A percentile compares a stretch with the other conserved stretches of the same genome.
phyloP scores from a whole-genome alignment of 257 asterid species.

The Nicotiana tabacum region DNA sequence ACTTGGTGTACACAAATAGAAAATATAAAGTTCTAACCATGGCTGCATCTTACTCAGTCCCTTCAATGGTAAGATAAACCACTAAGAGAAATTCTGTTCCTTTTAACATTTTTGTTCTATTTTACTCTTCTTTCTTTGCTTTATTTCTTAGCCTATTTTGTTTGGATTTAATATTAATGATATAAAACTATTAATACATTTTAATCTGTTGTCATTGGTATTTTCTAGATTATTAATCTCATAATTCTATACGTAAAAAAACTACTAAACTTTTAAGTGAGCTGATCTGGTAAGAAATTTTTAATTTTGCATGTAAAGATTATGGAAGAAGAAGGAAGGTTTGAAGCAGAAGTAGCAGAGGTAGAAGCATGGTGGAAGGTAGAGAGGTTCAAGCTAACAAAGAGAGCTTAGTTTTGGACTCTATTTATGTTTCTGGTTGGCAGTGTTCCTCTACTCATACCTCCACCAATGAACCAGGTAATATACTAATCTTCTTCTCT shows the following conservation, averaged over 20 bases:
- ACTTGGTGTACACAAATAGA: not conserved
- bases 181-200: too few relatives aligned
- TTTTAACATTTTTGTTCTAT: not conserved
- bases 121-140: not conserved
- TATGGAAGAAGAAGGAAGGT: slow-evolving; percentile 90
- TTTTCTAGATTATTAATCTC: too few relatives aligned
- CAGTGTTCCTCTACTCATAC: slow-evolving; percentile 99
- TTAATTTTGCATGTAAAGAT: slow-evolving; percentile 34
- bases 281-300: too few relatives aligned
- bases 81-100: not conserved
- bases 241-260: too few relatives aligned
- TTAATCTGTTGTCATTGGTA: too few relatives aligned
- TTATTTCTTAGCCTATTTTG: not conserved
- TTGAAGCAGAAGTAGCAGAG: slow-evolving; percentile 81
- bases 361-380: slow-evolving; percentile 97
- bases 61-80: not conserved
- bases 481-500: too few relatives aligned
- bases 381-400: slow-evolving; percentile 74
- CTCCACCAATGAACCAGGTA: slow-evolving; percentile 65
- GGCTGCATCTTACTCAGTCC: not conserved
- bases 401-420: slow-evolving; percentile 79
- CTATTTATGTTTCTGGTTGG: slow-evolving; percentile 95
- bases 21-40: not conserved
- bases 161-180: too few relatives aligned
- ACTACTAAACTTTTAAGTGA: too few relatives aligned